Evolutionary conservation across 2,329 filamentous ascomycete species (phyloP), one percentile per base, ranked within the genome.

Genomic region (Xylariaceae sp.): DNA sequence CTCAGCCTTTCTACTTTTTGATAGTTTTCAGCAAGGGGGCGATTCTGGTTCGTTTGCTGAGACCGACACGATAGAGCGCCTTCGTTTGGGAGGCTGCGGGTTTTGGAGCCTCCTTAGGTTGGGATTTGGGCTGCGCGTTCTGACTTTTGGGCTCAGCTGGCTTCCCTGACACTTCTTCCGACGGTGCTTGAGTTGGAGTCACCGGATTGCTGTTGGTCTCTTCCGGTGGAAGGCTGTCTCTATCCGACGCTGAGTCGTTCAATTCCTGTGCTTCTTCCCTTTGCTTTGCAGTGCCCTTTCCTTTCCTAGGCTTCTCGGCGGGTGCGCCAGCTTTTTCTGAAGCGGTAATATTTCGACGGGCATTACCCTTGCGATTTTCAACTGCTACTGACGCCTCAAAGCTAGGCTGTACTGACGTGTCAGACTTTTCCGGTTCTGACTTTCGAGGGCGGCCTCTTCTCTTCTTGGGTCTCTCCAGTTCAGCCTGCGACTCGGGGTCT

Each of bases 31-130:
- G 67, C 44, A 81, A 63, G 7, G 79, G 77, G 42, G 78, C 72
- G 50, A 81, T 80, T 51, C 76, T 73, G 20, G 74, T 74, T 42
- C 74, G 72, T 67, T 75, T 77, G 65, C 78, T 81, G 40, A 81
- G 66, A 2, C 79, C 79, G 42, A 81, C 79, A 20, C 79, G 70
- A 47, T 78, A 78, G 1, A 69, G 64, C 20, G 74, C 70, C 60
- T 78, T 79, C 16, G 73, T 65, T 54, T 67, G 67, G n/a, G 62
- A 63, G 7, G 61, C 37, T 14, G 61, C 41, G 3, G 54, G 48
- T 19, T 58, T 62, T 20, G 57, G 42, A 20, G 18, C 46, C 55
- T 37, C 64, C 57, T 57, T 66, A 19, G 54, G 20, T 32, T 57
- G 42, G 16, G 52, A 18, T 44, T 65, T 66, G 1, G 53, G 42